Percentiles rank a stretch among this genome's conserved stretches.
These are phyloP conservation scores for Scytalidium sp. DNA, from an alignment of 2,329 filamentous ascomycete genomes.

Conservation along the genomic window DNA sequence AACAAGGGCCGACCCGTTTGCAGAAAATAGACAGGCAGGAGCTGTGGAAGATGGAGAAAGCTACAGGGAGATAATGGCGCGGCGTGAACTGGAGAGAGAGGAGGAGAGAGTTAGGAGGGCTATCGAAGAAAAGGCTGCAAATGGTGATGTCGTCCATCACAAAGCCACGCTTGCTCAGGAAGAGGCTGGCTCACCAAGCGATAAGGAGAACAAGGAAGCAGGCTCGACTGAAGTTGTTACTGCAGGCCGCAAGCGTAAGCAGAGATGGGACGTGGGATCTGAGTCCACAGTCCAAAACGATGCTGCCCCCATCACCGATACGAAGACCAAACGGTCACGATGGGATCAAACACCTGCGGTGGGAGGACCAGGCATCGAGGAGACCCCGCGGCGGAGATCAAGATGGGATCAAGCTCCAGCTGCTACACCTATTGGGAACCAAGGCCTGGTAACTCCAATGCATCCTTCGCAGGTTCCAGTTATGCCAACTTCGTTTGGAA, in stretches of 20 bases:
- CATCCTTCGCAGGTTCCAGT: constrained; percentile 63
- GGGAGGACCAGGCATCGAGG: constrained; percentile 45
- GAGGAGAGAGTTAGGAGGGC: constrained; percentile 80
- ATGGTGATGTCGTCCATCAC: constrained; percentile 60
- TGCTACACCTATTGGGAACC: constrained; percentile 70
- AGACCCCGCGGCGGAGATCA: constrained; percentile 70
- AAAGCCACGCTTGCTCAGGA: constrained; percentile 69
- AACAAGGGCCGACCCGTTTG: constrained; percentile 82
- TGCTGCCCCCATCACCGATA: constrained; percentile 46
- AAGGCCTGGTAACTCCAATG: constrained; percentile 74
- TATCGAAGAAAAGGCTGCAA: constrained; percentile 68
- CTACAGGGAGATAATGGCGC: constrained; percentile 88
- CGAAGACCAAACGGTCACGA: constrained; percentile 66
- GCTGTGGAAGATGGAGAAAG: constrained; percentile 69
- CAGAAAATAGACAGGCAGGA: constrained; percentile 67
- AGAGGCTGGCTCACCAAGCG: constrained; percentile 41
- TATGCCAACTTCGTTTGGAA: constrained; percentile 67
- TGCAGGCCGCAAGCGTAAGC: constrained; percentile 78
- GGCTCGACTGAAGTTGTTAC: constrained; percentile 63
- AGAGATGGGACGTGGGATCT: constrained; percentile 86
- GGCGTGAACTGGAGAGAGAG: constrained; percentile 87
- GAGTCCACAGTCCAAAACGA: constrained; percentile 50
- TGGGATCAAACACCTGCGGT: constrained; percentile 82
- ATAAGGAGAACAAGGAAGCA: constrained; percentile 72
- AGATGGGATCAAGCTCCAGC: constrained; percentile 91